These are phyloP conservation scores for Bocquillonia castaneifolia DNA, from an alignment of 441 rosid genomes.

Conservation along the genomic window DNA sequence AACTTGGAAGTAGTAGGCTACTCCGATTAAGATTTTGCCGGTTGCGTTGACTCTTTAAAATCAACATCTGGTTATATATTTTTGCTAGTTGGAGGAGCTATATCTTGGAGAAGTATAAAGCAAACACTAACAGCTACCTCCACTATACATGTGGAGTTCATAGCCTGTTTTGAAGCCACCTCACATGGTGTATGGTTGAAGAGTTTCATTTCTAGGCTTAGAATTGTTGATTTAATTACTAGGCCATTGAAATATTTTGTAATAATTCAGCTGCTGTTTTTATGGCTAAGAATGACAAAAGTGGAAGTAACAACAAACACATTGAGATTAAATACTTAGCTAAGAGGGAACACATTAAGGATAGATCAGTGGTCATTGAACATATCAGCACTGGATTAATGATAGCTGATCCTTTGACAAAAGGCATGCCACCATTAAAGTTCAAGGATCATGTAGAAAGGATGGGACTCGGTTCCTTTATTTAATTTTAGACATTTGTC, in stretches of 20 bases:
- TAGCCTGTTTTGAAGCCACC: background rate
- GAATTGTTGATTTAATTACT: background rate
- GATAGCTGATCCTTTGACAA: slow-evolving; percentile 8
- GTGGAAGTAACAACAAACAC: too few relatives aligned
- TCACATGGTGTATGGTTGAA: background rate
- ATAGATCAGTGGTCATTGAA: too few relatives aligned
- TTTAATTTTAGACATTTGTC: background rate
- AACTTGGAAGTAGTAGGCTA: background rate
- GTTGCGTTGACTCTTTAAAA: background rate
- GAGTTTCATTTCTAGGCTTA: background rate
- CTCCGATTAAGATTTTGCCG: background rate
- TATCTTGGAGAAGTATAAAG: background rate
- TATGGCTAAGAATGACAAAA: too few relatives aligned
- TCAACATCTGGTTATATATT: background rate
- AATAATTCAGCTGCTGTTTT: too few relatives aligned
- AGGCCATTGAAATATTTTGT: background rate
- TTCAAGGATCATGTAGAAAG: slow-evolving; percentile 5
- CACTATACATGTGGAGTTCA: background rate
- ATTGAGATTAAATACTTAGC: too few relatives aligned
- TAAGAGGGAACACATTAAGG: background rate
- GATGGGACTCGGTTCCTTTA: background rate
- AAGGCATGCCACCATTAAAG: slow-evolving; percentile 1
- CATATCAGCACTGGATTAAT: background rate
- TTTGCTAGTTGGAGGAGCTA: background rate
- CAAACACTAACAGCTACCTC: background rate